Conservation (phyloP, 208 protist genomes). For the Trypanosomatidae sp. region DNA sequence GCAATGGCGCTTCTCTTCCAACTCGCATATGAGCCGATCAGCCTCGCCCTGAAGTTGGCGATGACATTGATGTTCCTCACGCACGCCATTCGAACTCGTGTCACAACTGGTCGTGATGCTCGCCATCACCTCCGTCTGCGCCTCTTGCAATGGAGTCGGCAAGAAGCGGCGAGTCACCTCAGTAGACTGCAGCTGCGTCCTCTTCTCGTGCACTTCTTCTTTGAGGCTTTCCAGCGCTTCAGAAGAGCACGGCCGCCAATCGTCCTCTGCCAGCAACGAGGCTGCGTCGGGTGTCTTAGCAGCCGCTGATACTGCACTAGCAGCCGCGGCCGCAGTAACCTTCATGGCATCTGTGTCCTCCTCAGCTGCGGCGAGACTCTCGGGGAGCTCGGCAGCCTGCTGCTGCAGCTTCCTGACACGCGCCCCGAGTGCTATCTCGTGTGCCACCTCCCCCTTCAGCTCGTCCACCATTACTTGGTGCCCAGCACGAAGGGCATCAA, state of each 20-base stretch:
- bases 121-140: conserved; percentile 6
- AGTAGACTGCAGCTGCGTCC: conserved; percentile 7
- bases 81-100: not conserved
- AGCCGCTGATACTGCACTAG: not conserved
- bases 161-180: not conserved
- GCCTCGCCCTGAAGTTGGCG: not conserved
- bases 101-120: not conserved
- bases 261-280: not conserved
- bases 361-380: not conserved
- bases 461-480: conserved; percentile 6
- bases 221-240: not conserved
- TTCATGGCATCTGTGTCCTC: not conserved
- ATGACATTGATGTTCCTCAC: not conserved
- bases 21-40: not conserved
- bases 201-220: not conserved
- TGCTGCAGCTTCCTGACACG: conserved; percentile 5
- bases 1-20: not conserved
- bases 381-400: not conserved
- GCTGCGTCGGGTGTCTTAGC: not conserved
- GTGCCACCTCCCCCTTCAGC: conserved; percentile 4
- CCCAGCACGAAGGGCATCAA: not conserved
- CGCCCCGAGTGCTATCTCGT: conserved; percentile 1
- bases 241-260: not conserved
- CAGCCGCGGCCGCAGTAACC: not conserved
- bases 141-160: conserved; percentile 14